Base-by-base conservation (phyloP, 2,329 filamentous ascomycete genomes). In the Plectosphaerella plurivora region DNA sequence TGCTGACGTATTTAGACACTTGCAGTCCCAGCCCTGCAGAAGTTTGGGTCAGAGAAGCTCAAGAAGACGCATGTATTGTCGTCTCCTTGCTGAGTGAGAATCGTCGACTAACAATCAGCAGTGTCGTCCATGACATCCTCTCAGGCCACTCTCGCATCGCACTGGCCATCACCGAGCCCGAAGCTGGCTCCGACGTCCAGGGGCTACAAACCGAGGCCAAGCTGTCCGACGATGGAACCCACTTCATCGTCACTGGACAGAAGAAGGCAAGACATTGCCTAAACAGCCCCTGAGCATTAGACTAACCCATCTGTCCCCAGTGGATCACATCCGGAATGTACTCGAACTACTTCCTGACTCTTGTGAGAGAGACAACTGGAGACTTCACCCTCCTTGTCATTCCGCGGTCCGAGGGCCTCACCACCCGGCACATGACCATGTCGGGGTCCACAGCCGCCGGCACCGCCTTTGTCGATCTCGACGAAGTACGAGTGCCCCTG, bases 391-490 rank as follows among this genome's bases (percentile, higher is more conserved):
- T 82, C 3, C 63, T 83, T 3, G 73, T 83, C 2, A 78, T 83
- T 18, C 74, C 78, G 0, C 65, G 75, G 12, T 64, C 68, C 1
- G 63, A 69, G 14, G 80, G 80, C 22, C 65, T 83, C 15, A 68
- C 69, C 3, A 72, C 72, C 36, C 68, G 79, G 18, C 73, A 70
- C 37, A 83, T 86, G 66, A 66, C 76, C 46, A 85, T 86, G 59
- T 82, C 77, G 18, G 83, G 83, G 5, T 81, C 85, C 11, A 77
- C 81, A 58, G 80, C 79, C 11, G 82, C 82, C 41, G 81, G 81
- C 64, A 72, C 78, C 7, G 78, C 76, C 4, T 82, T 74, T 51
- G 70, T 81, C 50, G 74, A 75, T 28, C 70, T 81, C 46, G 76
- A 80, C 52, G 70, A 81, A 52, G 77, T 81, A 4, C 59, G 65